Conservation (phyloP, 108 stramenopile species). For the Schizochytrium sp. region DNA sequence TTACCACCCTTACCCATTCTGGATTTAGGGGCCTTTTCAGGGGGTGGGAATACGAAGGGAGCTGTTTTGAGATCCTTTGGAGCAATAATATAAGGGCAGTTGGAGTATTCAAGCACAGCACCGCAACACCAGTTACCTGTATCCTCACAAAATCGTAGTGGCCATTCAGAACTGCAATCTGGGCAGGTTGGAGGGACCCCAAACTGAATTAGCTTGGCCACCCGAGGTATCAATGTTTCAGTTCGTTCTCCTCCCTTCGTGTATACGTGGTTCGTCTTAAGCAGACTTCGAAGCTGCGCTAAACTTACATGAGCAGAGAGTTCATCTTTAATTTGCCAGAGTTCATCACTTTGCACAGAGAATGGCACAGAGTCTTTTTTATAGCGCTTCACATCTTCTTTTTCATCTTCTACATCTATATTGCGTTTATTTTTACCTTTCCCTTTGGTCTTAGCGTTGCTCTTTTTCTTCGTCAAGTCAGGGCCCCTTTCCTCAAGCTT, state of each 20-base stretch:
- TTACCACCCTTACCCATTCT: too few relatives aligned
- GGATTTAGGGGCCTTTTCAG: too few relatives aligned
- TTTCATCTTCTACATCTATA: not conserved
- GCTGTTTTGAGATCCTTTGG: not conserved
- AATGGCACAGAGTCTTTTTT: not conserved
- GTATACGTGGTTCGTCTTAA: not conserved
- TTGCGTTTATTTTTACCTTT: not conserved
- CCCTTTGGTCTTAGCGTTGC: not conserved
- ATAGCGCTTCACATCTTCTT: not conserved
- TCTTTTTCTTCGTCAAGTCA: not conserved
- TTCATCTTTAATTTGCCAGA: conserved; percentile 44
- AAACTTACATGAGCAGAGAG: not conserved
- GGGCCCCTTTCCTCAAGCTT: not conserved
- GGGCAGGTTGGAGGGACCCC: conserved; percentile 49
- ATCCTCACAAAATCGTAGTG: conserved; percentile 13
- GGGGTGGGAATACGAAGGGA: not conserved
- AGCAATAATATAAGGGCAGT: not conserved
- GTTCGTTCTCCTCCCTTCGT: conserved; percentile 31
- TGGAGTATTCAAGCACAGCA: not conserved
- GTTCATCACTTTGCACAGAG: not conserved
- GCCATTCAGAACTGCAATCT: not conserved
- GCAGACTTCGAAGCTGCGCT: not conserved
- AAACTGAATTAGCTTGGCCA: conserved; percentile 26
- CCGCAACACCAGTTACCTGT: conserved; percentile 18
- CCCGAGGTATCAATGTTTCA: conserved; percentile 27